Evolutionary conservation across 73 alveolate genomes (phyloP), one percentile per base, ranked within the genome.

Genomic region (Symbiodinium pilosum): DNA sequence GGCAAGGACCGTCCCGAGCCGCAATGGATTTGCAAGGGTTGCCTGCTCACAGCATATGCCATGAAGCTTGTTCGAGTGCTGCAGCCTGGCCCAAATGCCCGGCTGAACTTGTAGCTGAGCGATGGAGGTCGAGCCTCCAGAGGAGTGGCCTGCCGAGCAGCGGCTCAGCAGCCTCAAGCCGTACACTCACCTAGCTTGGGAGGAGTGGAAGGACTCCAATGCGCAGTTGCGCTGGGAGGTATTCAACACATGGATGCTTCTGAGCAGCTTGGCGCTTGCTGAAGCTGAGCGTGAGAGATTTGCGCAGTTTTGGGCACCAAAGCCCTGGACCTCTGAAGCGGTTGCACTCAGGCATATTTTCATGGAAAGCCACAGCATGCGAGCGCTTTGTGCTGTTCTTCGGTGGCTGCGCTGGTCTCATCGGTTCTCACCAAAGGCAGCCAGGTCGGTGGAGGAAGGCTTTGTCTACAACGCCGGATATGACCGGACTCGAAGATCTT

Each of bases 341-440:
- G 14, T 6, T 47, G 59, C 59, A 14, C 59, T 47, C 21, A 47
- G 59, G 59, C 59, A 6, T 47, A n/a, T n/a, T n/a, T n/a, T n/a
- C n/a, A n/a, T n/a, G n/a, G n/a, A n/a, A n/a, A n/a, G n/a, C n/a
- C n/a, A n/a, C n/a, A n/a, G n/a, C n/a, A n/a, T n/a, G 26, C 34
- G 68, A 87, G 95, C 87, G 9, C 95, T 91, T 41, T 73, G 81
- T 9, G 97, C 89, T 16, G 51, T 91, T 14, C 97, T 91, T 39
- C 97, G 97, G 18, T 91, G 97, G 97, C 97, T 91, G 43, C 97
- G 97, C 42, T 91, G 97, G 97, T 41, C 97, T 24, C 97, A 91
- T 43, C 97, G 97, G 42, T 91, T 87, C 89, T 87, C 89, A 41
- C 97, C 88, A n/a, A 40, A 71, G 81, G 81, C 81, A n/a, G 38